Percentiles rank a stretch among this genome's conserved stretches.
Conservation (phyloP, 2,329 filamentous ascomycete genomes). For the Epichloe bromicola region DNA sequence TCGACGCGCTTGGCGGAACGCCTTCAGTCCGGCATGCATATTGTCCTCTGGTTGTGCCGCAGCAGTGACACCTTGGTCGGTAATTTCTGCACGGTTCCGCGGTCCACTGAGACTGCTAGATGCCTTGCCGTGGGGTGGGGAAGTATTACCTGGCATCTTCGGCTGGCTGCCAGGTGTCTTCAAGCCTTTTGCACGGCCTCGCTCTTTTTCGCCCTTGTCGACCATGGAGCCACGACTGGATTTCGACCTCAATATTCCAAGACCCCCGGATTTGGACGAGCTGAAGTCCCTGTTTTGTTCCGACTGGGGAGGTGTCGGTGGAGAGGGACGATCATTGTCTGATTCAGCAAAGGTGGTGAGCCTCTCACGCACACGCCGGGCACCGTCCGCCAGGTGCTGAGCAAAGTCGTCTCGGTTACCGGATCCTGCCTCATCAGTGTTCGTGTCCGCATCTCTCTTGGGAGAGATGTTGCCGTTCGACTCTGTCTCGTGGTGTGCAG, state of each 20-base stretch:
- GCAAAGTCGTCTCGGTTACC: conserved; percentile 57
- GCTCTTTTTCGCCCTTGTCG: conserved; percentile 28
- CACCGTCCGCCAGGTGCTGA: conserved; percentile 56
- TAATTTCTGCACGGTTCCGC: not conserved
- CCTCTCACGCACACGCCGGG: conserved; percentile 59
- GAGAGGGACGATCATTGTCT: conserved; percentile 30
- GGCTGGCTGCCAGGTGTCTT: conserved; percentile 48
- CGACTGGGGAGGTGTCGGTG: conserved; percentile 19
- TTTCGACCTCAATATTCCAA: conserved; percentile 53
- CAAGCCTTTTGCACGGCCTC: conserved; percentile 38
- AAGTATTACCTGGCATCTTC: conserved; percentile 23
- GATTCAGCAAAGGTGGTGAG: conserved; percentile 56
- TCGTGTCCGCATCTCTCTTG: not conserved
- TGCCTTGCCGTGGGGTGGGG: conserved; percentile 26
- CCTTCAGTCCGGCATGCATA: conserved; percentile 37
- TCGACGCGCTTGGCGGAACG: conserved; percentile 44
- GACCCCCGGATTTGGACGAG: conserved; percentile 38
- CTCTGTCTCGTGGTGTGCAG: conserved; percentile 23
- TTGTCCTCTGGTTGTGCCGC: conserved; percentile 25
- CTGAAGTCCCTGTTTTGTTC: conserved; percentile 21
- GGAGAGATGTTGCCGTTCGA: not conserved
- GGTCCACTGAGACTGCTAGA: conserved; percentile 8
- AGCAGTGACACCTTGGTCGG: not conserved
- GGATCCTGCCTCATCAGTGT: not conserved
- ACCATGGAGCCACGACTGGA: conserved; percentile 54